A percentile compares a stretch with the other conserved stretches of the same genome.
Evolutionary conservation across 192 early-diverging fungal genomes (phyloP).

Genomic region (Coemansia sp.): DNA sequence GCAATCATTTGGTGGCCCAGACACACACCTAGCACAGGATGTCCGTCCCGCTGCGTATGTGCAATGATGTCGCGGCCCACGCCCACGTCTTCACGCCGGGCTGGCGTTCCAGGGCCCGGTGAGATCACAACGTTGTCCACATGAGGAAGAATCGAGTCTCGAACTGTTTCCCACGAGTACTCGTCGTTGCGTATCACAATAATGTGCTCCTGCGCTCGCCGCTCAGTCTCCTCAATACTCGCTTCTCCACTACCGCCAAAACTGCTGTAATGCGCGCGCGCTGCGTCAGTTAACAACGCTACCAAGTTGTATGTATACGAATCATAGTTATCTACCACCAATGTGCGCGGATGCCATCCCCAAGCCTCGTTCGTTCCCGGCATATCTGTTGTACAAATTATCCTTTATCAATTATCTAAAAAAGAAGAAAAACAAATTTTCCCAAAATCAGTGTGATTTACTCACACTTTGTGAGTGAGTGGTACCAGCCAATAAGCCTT

Average conservation of each 20-base stretch:
- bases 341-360: conserved; percentile 28
- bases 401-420: not conserved
- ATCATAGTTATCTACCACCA: conserved; percentile 97
- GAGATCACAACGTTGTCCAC: conserved; percentile 92
- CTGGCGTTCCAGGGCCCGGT: conserved; percentile 89
- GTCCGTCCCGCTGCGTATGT: not conserved
- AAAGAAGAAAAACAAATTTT: not conserved
- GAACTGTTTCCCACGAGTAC: conserved; percentile 67
- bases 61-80: conserved; percentile 28
- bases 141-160: conserved; percentile 66
- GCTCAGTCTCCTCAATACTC: not conserved
- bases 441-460: not conserved
- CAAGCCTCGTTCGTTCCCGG: not conserved
- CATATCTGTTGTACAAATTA: not conserved
- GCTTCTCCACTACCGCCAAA: not conserved
- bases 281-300: conserved; percentile 55
- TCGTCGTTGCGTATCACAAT: conserved; percentile 94
- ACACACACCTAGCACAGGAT: conserved; percentile 90
- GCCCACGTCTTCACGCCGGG: conserved; percentile 55
- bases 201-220: conserved; percentile 40
- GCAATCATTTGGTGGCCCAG: conserved; percentile 93
- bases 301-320: conserved; percentile 97
- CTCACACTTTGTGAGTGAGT: not conserved
- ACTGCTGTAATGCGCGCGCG: not conserved
- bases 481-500: not conserved